Evolutionary conservation across 179 eudicot genomes (phyloP).

Genomic region (Beta corolliflora): DNA sequence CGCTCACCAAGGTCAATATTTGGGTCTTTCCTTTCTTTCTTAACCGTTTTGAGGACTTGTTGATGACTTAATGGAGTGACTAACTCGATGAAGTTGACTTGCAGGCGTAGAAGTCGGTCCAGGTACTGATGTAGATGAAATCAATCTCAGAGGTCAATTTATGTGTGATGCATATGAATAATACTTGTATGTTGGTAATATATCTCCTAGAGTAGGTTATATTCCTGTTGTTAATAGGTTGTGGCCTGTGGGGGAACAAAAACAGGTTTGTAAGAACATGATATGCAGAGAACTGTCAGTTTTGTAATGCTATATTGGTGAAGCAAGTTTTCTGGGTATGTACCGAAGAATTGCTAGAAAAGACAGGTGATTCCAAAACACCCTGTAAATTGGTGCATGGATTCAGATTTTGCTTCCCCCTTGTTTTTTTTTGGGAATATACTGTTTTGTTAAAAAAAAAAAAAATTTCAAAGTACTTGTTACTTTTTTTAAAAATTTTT

Average conservation of each 20-base stretch:
- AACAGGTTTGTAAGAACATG: constrained; percentile 5
- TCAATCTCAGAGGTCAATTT: background rate
- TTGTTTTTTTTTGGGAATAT: background rate
- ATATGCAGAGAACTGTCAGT: background rate
- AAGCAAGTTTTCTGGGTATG: background rate
- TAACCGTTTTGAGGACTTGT: background rate
- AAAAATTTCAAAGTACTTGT: background rate
- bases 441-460: too few relatives aligned
- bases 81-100: constrained; percentile 16
- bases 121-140: constrained; percentile 42
- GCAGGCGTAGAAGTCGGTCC: constrained; percentile 68
- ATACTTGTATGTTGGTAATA: background rate
- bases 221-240: background rate
- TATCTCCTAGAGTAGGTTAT: background rate
- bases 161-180: constrained; percentile 6
- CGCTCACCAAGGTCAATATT: constrained; percentile 67
- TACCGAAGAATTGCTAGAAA: background rate
- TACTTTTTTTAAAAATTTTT: background rate
- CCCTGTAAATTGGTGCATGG: background rate
- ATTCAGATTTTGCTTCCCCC: background rate
- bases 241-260: background rate
- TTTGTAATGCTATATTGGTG: background rate
- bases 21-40: background rate
- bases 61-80: background rate
- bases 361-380: background rate